Base-by-base conservation (phyloP, 805 yeast genomes). In the Yarrowia keelungensis region DNA sequence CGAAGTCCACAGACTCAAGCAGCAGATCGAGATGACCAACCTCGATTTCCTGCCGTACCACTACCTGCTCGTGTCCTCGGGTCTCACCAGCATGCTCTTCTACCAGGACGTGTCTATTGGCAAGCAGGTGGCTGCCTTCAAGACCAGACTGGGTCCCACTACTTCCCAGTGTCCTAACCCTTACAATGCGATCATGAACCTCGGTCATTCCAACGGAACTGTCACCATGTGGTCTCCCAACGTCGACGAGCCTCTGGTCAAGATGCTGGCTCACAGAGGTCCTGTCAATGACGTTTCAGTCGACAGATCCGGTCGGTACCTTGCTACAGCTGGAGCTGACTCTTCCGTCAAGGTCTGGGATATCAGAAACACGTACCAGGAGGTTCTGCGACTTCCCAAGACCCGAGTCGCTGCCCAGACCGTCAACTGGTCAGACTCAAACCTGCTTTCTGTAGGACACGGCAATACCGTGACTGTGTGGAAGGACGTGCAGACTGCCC, bases 51-150 rank as follows among this genome's bases (percentile, higher is more conserved):
- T 95, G 72, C 98, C 98, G 0, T 95, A 93, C 77, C 99, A 95
- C 79, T 93, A 89, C 74, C 80, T 95, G 46, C 82, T 95, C 59
- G 92, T 89, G 1, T 86, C 97, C 0, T 92, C 97, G 0, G 98
- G 99, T 50, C 87, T 90, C 73, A 86, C 97, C 2, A 97, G 97
- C 7, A 90, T 84, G 78, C 82, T 95, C 70, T 91, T 90, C 79
- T 95, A 91, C 78, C 98, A 95, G 75, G 99, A 95, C 79, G 96
- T 93, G 1, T 89, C 97, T 3, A 95, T 98, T 0, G 99, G 99
- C 70, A 85, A 83, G 58, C 80, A 92, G 42, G 95, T 93, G 0
- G 83, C 92, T 53, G 98, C 95, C 77, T 81, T 87, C 39, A 85
- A 93, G 76, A 92, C 98, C 9, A 92, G 90, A 77, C 79, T 91